Evolutionary conservation across 371 early-diverging fungal genomes (phyloP), one percentile per base, ranked within the genome.

Genomic region (Syncephalastrum racemosum): DNA sequence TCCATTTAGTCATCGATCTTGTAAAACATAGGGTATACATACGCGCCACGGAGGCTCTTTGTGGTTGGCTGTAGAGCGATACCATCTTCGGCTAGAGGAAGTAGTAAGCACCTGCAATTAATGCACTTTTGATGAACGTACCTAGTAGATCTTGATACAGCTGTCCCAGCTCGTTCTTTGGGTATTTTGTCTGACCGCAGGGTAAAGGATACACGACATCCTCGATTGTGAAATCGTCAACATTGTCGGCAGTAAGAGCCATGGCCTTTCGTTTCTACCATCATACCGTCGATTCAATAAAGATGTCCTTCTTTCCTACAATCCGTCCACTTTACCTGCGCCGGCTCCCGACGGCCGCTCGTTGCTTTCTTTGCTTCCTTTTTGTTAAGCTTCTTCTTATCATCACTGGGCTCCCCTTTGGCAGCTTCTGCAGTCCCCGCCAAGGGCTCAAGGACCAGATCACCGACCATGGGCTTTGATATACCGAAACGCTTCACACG

Each of bases 181-280:
- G 99, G 60, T 93, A 96, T 48, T 71, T 63, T 6, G 95, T 75
- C 18, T 70, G 63, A 64, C 77, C 79, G 5, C 99, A 98, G 0
- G 96, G 96, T 46, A 92, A 63, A 16, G 99, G 97, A 57, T 96
- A 78, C 27, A 97, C 94, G 13, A 99, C 89, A 63, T 99, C 95
- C 39, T 76, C 67, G 31, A 95, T 90, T 5, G 87, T 71, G 66
- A 90, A 93, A 50, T 82, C 60, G 48, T 65, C 71, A 4, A 87
- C 64, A 56, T 92, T 83, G 12, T 89, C 89, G 24, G 81, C 85
- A 0, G 87, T 88, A 25, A 90, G 71, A 13, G 90, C 62, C 40
- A 78, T 77, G 31, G 73, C 67, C 6, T 66, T 60, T 24, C 66
- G 66, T 36, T 64, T 62, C 74, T 74, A 8, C 36, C 53, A 68